Percentiles rank a stretch among this genome's conserved stretches.
phyloP scores from a whole-genome alignment of 495 filamentous ascomycete species.

The Aspergillus incahuasiensis region DNA sequence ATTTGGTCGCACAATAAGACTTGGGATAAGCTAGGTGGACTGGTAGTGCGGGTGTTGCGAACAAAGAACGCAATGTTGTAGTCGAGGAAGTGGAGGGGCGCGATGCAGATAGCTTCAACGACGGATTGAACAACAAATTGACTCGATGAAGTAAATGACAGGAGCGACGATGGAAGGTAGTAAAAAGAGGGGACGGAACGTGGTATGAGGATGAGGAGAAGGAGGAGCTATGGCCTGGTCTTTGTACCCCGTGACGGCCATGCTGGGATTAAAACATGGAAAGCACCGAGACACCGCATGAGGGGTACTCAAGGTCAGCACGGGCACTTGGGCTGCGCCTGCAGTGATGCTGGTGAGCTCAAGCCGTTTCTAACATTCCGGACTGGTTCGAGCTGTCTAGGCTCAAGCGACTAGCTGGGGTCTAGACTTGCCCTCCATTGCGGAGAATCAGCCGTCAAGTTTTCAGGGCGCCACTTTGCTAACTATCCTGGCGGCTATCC shows the following conservation, averaged over 20 bases:
- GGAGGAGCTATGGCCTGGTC: conserved; percentile 2
- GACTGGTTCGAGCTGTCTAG: not conserved
- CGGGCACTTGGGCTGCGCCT: conserved; percentile 7
- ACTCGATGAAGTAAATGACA: not conserved
- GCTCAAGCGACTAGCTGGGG: not conserved
- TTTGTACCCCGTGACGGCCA: conserved; percentile 10
- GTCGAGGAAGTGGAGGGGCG: not conserved
- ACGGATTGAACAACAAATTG: not conserved
- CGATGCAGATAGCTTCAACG: not conserved
- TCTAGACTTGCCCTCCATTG: conserved; percentile 1
- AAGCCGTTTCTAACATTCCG: not conserved
- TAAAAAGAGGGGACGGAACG: conserved; percentile 5
- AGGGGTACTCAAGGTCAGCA: conserved; percentile 6
- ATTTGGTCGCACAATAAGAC: not conserved
- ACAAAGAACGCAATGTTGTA: not conserved
- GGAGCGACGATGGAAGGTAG: conserved; percentile 10
- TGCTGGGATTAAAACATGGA: conserved; percentile 14
- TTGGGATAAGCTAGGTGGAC: not conserved
- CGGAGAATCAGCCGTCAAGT: conserved; percentile 5
- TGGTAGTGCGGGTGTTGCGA: not conserved
- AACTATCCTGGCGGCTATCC: not conserved
- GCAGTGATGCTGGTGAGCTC: not conserved
- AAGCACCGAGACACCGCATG: not conserved
- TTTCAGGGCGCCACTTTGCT: not conserved
- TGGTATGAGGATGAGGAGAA: conserved; percentile 14